Evolutionary conservation across 257 asterid genomes (phyloP), one percentile per base, ranked within the genome.

Genomic region (Ehretia macrophylla): DNA sequence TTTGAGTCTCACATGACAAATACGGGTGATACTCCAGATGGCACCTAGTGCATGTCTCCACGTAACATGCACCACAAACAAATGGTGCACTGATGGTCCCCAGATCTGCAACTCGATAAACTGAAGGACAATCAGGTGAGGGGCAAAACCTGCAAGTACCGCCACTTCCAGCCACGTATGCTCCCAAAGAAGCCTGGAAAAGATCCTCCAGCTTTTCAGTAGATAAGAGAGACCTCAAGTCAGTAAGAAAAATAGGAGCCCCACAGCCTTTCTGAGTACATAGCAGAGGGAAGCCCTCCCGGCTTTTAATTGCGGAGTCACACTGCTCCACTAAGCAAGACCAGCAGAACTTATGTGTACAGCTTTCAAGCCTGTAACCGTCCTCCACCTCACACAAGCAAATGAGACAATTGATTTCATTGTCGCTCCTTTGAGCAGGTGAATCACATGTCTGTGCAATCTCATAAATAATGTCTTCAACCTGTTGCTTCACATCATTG

Each of bases 41-140:
- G 83, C 99, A 93, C 66, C 66, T 56, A 0, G 91, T 86, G 49
- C 99, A 93, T 0, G 99, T 89, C 82, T 93, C 99, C 40, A 62
- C 78, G 13, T 66, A 79, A 75, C 97, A 93, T 3, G 87, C 90
- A 8, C 85, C 90, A 14, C 99, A 93, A 1, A 76, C 62, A 67
- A 84, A 93, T 17, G 72, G 81, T 0, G 65, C 55, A 13, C 72
- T 68, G 4, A 62, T 21, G 23, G 27, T 62, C 5, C 62, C 75
- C 10, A 79, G 55, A 51, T 63, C 83, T 0, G 78, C 72, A 46
- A 77, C 90, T 0, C 74, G 62, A 68, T 93, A 93, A 32, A 93
- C 83, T 0, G 94, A 83, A 45, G 99, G 96, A 58, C 99, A 93
- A 56, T 89, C 99, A 0, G 96, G 97, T 2, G 99, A 88, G 8